Evolutionary conservation across 2,329 filamentous ascomycete genomes (phyloP).

Genomic region (Ceratocystis albifundus): DNA sequence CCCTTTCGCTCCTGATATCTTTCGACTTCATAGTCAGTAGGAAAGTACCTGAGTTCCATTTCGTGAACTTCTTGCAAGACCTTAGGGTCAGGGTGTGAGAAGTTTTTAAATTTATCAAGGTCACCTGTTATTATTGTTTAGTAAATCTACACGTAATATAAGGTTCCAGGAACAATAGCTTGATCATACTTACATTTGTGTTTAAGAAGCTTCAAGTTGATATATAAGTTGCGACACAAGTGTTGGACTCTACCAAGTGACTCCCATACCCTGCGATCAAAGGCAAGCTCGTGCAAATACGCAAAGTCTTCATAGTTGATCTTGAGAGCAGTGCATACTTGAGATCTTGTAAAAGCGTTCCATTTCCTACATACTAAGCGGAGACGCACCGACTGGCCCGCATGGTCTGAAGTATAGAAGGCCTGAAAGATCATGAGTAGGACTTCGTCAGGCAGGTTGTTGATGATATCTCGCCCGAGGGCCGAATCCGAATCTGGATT

Average conservation of each 20-base stretch:
- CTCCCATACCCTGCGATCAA: background rate
- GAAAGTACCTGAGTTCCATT: background rate
- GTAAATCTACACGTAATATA: background rate
- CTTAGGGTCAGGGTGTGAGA: too few species aligned
- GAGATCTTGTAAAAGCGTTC: slow-evolving; percentile 37
- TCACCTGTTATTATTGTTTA: background rate
- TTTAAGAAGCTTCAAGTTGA: slow-evolving; percentile 43
- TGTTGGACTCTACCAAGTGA: slow-evolving; percentile 32
- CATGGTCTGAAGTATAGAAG: background rate
- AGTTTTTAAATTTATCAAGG: too few species aligned
- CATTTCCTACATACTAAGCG: slow-evolving; percentile 42
- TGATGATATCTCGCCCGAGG: slow-evolving; percentile 3
- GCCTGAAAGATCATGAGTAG: slow-evolving; percentile 9
- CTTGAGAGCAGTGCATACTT: slow-evolving; percentile 38
- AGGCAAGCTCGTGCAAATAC: background rate
- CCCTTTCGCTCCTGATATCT: background rate
- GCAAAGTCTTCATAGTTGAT: slow-evolving; percentile 32
- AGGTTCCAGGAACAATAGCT: background rate
- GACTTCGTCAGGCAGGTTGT: slow-evolving; percentile 17
- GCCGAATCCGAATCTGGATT: background rate
- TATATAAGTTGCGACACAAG: slow-evolving; percentile 39
- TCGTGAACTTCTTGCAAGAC: too few species aligned
- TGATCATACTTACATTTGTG: slow-evolving; percentile 36
- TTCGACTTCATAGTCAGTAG: background rate
- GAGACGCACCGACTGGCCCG: slow-evolving; percentile 26